Evolutionary conservation across 2,329 filamentous ascomycete species (phyloP).

Genomic region (Fusarium newnesense): DNA sequence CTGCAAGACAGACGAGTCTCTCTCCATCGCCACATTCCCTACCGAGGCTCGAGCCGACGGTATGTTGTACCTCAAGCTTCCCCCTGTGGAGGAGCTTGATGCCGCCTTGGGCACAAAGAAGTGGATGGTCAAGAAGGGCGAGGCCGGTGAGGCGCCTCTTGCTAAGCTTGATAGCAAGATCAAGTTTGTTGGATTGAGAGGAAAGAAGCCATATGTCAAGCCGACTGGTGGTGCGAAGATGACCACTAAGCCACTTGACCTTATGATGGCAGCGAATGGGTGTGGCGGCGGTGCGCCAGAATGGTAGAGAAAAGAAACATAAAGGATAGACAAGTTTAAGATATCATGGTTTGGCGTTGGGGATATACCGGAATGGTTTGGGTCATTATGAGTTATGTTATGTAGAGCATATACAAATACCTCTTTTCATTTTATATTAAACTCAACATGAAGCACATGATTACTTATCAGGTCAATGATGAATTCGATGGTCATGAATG

Average conservation of each 20-base stretch:
- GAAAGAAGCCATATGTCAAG: constrained; percentile 55
- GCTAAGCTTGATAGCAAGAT: constrained; percentile 60
- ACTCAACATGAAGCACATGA: neutral
- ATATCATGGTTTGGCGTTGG: constrained; percentile 17
- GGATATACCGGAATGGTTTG: neutral
- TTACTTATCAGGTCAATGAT: neutral
- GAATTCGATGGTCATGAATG: neutral
- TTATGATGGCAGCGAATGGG: constrained; percentile 50
- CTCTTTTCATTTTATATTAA: neutral
- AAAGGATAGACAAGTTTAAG: neutral
- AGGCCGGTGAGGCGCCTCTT: constrained; percentile 58
- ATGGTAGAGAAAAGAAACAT: constrained; percentile 51
- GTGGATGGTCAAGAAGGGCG: constrained; percentile 82
- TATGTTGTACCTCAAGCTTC: constrained; percentile 82
- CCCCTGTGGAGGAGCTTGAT: constrained; percentile 84
- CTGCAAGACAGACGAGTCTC: constrained; percentile 77
- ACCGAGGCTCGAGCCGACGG: constrained; percentile 79
- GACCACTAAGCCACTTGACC: constrained; percentile 51
- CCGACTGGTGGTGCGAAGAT: constrained; percentile 48
- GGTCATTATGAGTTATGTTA: constrained; percentile 6
- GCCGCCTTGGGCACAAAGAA: constrained; percentile 78
- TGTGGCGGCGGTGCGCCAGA: constrained; percentile 57
- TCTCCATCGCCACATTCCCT: constrained; percentile 86
- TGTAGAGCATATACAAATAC: constrained; percentile 25
- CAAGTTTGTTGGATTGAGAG: constrained; percentile 55